Percentiles rank a stretch among this genome's conserved stretches.
Conservation (phyloP, 1,284 basidiomycete species). For the Apiotrichum laibachii region DNA sequence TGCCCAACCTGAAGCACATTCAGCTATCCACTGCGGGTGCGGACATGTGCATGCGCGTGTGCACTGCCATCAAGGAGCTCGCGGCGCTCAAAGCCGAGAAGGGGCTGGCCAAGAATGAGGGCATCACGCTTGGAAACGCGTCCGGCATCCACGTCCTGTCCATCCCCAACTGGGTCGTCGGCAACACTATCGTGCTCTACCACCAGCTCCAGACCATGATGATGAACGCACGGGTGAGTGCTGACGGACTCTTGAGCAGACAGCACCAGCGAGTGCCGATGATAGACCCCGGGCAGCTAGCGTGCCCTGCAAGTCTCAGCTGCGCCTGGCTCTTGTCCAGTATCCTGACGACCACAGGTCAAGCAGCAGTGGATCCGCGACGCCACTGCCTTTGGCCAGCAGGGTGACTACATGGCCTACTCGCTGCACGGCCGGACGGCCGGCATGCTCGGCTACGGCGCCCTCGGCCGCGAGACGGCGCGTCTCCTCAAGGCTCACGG, state of each 20-base stretch:
- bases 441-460: slow-evolving; percentile 45
- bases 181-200: slow-evolving; percentile 33
- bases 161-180: slow-evolving; percentile 46
- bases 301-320: background rate
- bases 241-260: background rate
- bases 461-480: slow-evolving; percentile 44
- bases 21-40: slow-evolving; percentile 41
- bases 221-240: slow-evolving; percentile 31
- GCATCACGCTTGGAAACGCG: slow-evolving; percentile 37
- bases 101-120: background rate
- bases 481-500: slow-evolving; percentile 42
- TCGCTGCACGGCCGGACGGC: slow-evolving; percentile 39
- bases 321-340: background rate
- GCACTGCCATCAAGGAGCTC: slow-evolving; percentile 19
- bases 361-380: background rate
- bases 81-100: background rate
- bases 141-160: slow-evolving; percentile 45
- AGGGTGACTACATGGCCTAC: slow-evolving; percentile 26
- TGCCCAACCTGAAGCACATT: slow-evolving; percentile 35
- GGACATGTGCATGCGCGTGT: slow-evolving; percentile 27
- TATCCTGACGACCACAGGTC: background rate
- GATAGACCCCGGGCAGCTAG: background rate
- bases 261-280: background rate
- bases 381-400: slow-evolving; percentile 20
- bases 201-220: slow-evolving; percentile 42